Evolutionary conservation across 1,284 basidiomycete species (phyloP).

Genomic region (Cronartium quercuum): DNA sequence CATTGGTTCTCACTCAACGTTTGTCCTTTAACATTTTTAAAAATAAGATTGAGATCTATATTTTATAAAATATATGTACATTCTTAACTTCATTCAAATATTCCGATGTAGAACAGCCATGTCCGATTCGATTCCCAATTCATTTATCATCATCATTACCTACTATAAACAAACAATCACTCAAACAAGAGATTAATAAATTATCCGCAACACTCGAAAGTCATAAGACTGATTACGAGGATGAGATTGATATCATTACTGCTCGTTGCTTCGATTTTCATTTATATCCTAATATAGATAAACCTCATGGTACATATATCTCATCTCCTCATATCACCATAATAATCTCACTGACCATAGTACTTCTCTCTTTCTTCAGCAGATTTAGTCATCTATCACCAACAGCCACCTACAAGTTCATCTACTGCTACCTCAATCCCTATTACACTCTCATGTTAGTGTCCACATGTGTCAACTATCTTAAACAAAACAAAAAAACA

Average conservation of each 20-base stretch:
- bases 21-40: not conserved
- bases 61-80: too few species aligned
- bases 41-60: too few species aligned
- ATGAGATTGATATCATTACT: conserved; percentile 26
- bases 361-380: not conserved
- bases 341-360: not conserved
- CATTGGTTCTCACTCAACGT: conserved; percentile 50
- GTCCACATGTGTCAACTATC: not conserved
- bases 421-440: not conserved
- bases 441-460: conserved; percentile 9
- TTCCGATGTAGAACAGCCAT: not conserved
- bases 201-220: not conserved
- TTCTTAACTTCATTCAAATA: not conserved
- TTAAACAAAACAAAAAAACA: not conserved
- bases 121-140: conserved; percentile 30
- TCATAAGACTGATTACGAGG: not conserved
- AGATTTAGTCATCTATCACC: not conserved
- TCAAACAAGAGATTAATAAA: conserved; percentile 4
- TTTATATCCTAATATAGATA: not conserved
- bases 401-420: not conserved
- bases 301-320: conserved; percentile 10
- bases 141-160: not conserved
- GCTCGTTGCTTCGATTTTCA: conserved; percentile 28
- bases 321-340: not conserved
- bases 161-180: not conserved